A percentile compares a stretch with the other conserved stretches of the same genome.
phyloP scores from a whole-genome alignment of 2,329 filamentous ascomycete genomes.

The Calonectria pauciramosa region DNA sequence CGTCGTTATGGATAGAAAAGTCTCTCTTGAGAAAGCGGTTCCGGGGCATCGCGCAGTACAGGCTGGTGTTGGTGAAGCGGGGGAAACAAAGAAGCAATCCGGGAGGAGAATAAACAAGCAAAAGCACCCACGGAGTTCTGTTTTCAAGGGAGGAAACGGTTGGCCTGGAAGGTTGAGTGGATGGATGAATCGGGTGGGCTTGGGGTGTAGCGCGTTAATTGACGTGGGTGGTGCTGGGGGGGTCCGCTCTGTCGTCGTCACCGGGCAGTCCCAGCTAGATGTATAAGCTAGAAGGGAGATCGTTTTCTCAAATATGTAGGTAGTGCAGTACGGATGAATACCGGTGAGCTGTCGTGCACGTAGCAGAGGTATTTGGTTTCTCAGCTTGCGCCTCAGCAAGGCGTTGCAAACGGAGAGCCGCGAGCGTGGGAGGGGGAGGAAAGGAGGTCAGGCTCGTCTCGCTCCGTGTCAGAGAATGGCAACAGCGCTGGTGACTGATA shows the following conservation, averaged over 20 bases:
- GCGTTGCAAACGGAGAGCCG: background rate
- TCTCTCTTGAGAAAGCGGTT: conserved; percentile 51
- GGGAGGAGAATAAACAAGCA: conserved; percentile 12
- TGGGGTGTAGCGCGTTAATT: conserved; percentile 30
- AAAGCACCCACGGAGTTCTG: conserved; percentile 17
- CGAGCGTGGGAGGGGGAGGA: background rate
- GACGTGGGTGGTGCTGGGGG: conserved; percentile 9
- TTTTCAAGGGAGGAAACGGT: conserved; percentile 26
- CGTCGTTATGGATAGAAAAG: conserved; percentile 53
- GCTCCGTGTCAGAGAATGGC: background rate
- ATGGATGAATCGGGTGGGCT: conserved; percentile 23
- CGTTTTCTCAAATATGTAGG: background rate
- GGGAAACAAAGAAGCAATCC: background rate
- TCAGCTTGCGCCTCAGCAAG: background rate
- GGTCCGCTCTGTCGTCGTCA: conserved; percentile 9
- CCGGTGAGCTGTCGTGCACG: background rate
- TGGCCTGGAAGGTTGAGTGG: conserved; percentile 19
- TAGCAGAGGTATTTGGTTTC: background rate
- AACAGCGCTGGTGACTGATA: conserved; percentile 1
- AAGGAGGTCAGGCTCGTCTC: background rate
- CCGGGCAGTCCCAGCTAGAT: background rate
- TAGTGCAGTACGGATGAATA: background rate
- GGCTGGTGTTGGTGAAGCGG: background rate
- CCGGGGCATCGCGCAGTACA: conserved; percentile 46
- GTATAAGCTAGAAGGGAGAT: conserved; percentile 4